These are phyloP conservation scores for Fraxinus dipetala DNA, from an alignment of 305 asterid species.

Conservation along the genomic window DNA sequence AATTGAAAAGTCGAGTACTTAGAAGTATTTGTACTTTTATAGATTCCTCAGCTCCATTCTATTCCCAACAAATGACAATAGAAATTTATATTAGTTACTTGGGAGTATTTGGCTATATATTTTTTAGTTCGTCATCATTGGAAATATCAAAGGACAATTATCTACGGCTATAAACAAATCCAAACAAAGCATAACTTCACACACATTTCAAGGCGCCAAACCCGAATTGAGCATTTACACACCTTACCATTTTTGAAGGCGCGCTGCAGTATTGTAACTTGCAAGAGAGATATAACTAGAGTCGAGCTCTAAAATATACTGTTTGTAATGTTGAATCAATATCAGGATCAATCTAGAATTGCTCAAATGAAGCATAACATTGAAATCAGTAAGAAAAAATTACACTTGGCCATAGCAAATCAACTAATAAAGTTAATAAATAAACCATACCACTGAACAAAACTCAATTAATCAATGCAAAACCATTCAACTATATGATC, in stretches of 20 bases:
- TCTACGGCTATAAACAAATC: neutral
- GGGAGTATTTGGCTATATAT: neutral
- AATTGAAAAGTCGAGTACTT: neutral
- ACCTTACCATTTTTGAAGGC: neutral
- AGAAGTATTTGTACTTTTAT: neutral
- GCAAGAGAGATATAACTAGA: neutral
- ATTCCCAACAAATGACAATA: neutral
- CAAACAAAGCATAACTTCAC: neutral
- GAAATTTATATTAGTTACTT: neutral
- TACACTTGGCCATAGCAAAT: neutral
- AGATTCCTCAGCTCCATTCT: neutral
- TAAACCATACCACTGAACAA: neutral
- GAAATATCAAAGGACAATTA: neutral
- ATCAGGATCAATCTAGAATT: neutral
- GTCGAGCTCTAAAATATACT: neutral
- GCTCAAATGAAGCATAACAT: neutral
- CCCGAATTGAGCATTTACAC: neutral
- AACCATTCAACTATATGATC: neutral
- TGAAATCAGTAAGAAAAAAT: neutral
- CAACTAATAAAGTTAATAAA: neutral
- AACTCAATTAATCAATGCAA: neutral
- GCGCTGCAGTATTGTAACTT: neutral
- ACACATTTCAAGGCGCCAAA: neutral
- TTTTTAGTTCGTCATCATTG: neutral
- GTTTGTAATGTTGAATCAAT: neutral